Percentiles rank a stretch among this genome's conserved stretches.
phyloP scores from a whole-genome alignment of 2,329 filamentous ascomycete genomes.

The Penicillium sp. region DNA sequence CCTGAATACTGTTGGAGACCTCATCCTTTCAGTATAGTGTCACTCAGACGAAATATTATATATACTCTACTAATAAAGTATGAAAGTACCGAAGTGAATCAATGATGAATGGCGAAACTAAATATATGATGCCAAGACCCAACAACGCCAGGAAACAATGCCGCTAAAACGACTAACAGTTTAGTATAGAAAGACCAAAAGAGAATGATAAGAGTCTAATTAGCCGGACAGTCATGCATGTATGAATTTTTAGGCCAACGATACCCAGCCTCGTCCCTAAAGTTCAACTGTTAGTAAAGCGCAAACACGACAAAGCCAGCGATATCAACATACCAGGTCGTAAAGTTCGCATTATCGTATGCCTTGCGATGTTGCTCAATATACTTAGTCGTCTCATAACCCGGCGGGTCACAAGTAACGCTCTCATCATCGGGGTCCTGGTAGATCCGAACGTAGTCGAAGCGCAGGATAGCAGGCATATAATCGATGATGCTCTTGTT shows the following conservation, averaged over 20 bases:
- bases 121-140: constrained; percentile 11
- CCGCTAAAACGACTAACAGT: constrained; percentile 23
- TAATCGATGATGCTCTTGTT: constrained; percentile 56
- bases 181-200: background rate
- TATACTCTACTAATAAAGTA: background rate
- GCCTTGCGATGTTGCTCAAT: constrained; percentile 60
- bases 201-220: constrained; percentile 2
- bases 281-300: background rate
- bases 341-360: constrained; percentile 64
- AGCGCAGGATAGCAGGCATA: constrained; percentile 63
- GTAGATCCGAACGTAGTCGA: constrained; percentile 70
- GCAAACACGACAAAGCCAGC: background rate
- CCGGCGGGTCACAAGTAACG: constrained; percentile 65
- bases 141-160: constrained; percentile 28
- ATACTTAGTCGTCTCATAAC: constrained; percentile 65
- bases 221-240: constrained; percentile 53
- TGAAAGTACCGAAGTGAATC: background rate
- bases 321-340: constrained; percentile 52
- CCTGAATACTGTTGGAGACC: background rate
- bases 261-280: constrained; percentile 50
- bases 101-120: constrained; percentile 1
- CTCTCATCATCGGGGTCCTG: constrained; percentile 58
- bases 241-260: constrained; percentile 61
- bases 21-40: too few species aligned
- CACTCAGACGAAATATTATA: background rate